Evolutionary conservation across 768 basidiomycete genomes (phyloP), one percentile per base, ranked within the genome.

Genomic region (Tricholoma hemisulphureum): DNA sequence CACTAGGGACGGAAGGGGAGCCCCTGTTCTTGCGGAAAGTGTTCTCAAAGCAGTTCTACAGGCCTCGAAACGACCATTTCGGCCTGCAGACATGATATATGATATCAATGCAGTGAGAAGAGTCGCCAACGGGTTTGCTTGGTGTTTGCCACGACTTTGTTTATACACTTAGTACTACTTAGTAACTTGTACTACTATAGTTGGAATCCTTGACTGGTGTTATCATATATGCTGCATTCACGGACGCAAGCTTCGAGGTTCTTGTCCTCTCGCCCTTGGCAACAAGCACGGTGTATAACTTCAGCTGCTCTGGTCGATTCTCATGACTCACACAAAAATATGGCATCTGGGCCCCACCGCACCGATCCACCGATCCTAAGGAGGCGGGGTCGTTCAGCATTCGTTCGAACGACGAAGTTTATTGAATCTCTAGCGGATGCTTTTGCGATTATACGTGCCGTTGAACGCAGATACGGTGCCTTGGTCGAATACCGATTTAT

Each of bases 1-100:
- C 8, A 83, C 61, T 60, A 97, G 81, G 10, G 92, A 93, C 1
- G 92, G 79, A 0, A 95, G 67, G 13, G 91, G 90, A 2, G 89
- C 79, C 16, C 88, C 84, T 16, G 92, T 92, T 34, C 86, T 82
- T 6, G 78, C 71, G 16, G 93, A 86, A 10, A 94, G 65, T 1
- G 79, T 73, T 16, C 77, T 73, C 29, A 95, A 80, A 0, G 82
- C 81, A 28, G 79, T 71, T 60, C 71, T 82, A 74, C 83, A 88
- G 6, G 77, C 74, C 6, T 73, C 67, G 57, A 82, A 78, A 29
- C 74, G 73, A 56, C 71, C 67, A 43, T 66, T 53, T 10, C 31
- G 39, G 37, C 29, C 39, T 18, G 31, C 6, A 16, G 24, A 46
- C 45, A 46, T 46, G 18, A 46, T 23, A 7, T 10, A n/a, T n/a